Conservation (phyloP, 768 basidiomycete species). For the Auriculariales sp. region DNA sequence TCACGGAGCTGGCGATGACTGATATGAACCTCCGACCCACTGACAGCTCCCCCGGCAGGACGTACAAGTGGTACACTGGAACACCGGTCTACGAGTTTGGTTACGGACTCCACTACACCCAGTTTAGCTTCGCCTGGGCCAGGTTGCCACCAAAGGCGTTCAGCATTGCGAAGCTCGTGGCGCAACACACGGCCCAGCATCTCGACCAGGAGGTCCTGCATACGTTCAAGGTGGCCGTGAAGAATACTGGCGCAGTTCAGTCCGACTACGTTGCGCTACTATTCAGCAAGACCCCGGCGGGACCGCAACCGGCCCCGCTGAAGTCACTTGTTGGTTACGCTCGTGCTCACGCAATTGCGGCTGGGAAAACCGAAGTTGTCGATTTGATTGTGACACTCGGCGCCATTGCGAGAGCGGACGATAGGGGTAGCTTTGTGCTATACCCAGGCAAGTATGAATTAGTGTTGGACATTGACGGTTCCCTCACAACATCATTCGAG, state of each 20-base stretch:
- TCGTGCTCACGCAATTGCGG: conserved; percentile 20
- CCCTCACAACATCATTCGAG: conserved; percentile 26
- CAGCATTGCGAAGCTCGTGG: conserved; percentile 26
- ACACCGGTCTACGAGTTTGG: conserved; percentile 40
- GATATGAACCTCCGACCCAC: conserved; percentile 42
- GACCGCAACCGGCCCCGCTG: conserved; percentile 36
- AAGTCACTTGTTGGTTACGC: conserved; percentile 37
- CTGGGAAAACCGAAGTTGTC: conserved; percentile 18
- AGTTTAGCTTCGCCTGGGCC: conserved; percentile 28
- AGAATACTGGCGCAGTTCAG: conserved; percentile 30
- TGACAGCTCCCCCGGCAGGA: conserved; percentile 33
- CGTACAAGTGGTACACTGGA: conserved; percentile 43
- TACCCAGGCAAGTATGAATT: conserved; percentile 29
- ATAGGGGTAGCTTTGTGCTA: conserved; percentile 28
- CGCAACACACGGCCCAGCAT: conserved; percentile 7
- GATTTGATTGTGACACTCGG: conserved; percentile 30
- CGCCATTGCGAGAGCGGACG: conserved; percentile 33
- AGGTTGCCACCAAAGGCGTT: conserved; percentile 21
- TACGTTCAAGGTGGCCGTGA: conserved; percentile 33
- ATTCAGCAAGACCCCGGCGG: conserved; percentile 32
- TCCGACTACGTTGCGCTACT: conserved; percentile 44
- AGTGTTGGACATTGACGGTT: conserved; percentile 26
- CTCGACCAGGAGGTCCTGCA: conserved; percentile 33
- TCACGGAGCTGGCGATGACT: conserved; percentile 37
- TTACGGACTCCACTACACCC: conserved; percentile 41